Evolutionary conservation across 1,284 basidiomycete species (phyloP).

Genomic region (Peniophora sp.): DNA sequence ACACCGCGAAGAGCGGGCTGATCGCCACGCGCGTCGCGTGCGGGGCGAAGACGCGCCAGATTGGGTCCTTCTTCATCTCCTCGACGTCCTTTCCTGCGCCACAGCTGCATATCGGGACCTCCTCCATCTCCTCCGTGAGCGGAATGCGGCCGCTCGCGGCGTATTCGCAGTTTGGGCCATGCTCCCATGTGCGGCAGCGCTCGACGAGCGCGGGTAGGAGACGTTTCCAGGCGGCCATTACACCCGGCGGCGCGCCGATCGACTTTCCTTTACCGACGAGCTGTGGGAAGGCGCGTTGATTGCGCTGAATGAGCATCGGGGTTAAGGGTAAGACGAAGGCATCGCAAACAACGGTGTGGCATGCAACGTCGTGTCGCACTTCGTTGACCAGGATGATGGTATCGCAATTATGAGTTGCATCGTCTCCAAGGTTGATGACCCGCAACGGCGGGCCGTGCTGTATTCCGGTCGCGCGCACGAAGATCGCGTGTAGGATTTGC

Average conservation of each 20-base stretch:
- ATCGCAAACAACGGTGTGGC: slow-evolving; percentile 37
- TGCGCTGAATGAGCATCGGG: slow-evolving; percentile 9
- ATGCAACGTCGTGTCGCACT: slow-evolving; percentile 34
- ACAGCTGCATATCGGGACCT: slow-evolving; percentile 38
- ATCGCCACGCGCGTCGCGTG: slow-evolving; percentile 39
- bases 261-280: slow-evolving; percentile 4
- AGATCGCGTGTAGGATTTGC: slow-evolving; percentile 17
- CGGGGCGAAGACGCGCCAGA: slow-evolving; percentile 27
- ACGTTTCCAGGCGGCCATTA: slow-evolving; percentile 35
- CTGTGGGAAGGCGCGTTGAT: background rate
- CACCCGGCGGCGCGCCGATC: slow-evolving; percentile 16
- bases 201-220: slow-evolving; percentile 39
- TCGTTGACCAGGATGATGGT: slow-evolving; percentile 31
- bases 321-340: slow-evolving; percentile 33
- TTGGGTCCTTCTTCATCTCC: slow-evolving; percentile 16
- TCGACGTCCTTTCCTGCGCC: slow-evolving; percentile 34
- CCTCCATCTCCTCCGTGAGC: slow-evolving; percentile 19
- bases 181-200: slow-evolving; percentile 43
- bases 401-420: slow-evolving; percentile 17
- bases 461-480: slow-evolving; percentile 15
- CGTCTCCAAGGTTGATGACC: slow-evolving; percentile 16
- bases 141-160: slow-evolving; percentile 20
- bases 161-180: slow-evolving; percentile 38
- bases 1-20: slow-evolving; percentile 37
- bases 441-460: slow-evolving; percentile 8